Evolutionary conservation across 2,329 filamentous ascomycete genomes (phyloP).

Genomic region (Lecanicillium sp.): DNA sequence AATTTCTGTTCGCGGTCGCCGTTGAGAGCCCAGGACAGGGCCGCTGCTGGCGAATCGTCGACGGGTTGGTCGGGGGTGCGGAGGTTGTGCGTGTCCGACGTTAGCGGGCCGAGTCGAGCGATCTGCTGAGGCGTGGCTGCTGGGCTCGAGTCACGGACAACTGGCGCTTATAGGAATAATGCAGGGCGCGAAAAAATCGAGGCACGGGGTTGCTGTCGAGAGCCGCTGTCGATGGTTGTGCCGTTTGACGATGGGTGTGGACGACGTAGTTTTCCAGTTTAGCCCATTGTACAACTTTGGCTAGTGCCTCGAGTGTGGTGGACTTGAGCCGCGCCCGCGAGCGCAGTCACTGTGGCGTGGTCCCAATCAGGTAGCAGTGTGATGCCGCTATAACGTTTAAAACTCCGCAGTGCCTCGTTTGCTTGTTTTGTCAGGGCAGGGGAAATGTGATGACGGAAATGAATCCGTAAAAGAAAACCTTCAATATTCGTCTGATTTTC

Average conservation of each 20-base stretch:
- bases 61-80: constrained; percentile 3
- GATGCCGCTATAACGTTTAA: too few species aligned
- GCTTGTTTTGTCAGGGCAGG: too few species aligned
- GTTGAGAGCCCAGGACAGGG: background rate
- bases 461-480: too few species aligned
- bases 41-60: constrained; percentile 5
- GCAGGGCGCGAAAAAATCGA: background rate
- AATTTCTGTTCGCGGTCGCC: background rate
- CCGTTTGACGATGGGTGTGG: constrained; percentile 3
- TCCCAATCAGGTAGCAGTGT: background rate
- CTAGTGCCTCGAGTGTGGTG: constrained; percentile 10
- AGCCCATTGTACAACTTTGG: constrained; percentile 10
- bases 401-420: too few species aligned
- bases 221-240: background rate
- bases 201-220: background rate
- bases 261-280: constrained; percentile 12
- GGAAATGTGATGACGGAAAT: too few species aligned
- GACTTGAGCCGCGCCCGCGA: too few species aligned
- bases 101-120: constrained; percentile 2
- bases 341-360: too few species aligned
- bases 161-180: background rate
- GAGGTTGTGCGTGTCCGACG: constrained; percentile 7
- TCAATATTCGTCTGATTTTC: too few species aligned
- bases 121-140: background rate
- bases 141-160: background rate